Conservation (phyloP, 2,329 filamentous ascomycete genomes). For the Colletotrichum musicola region DNA sequence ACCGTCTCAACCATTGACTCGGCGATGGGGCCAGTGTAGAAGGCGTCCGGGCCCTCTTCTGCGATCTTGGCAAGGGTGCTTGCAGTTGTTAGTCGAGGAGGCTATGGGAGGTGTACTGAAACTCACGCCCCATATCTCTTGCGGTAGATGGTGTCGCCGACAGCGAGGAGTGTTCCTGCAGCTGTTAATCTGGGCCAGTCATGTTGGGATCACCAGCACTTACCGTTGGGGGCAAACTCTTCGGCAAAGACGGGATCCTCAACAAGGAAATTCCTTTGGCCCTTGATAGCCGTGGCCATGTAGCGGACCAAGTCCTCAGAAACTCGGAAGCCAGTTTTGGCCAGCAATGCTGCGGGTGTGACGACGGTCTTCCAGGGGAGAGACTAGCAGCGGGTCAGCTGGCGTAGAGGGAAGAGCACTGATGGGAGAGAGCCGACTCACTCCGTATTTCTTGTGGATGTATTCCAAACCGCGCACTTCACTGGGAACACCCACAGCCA, state of each 20-base stretch:
- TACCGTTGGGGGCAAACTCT: slow-evolving; percentile 87
- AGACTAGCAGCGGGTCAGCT: slow-evolving; percentile 46
- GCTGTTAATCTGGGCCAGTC: not conserved
- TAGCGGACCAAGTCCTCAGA: slow-evolving; percentile 81
- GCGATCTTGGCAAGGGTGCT: slow-evolving; percentile 82
- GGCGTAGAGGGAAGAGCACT: too few relatives aligned
- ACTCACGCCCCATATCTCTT: slow-evolving; percentile 77
- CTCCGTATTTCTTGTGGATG: slow-evolving; percentile 79
- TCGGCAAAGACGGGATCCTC: slow-evolving; percentile 84
- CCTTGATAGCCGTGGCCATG: slow-evolving; percentile 67
- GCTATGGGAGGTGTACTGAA: too few relatives aligned
- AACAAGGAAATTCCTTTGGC: slow-evolving; percentile 72
- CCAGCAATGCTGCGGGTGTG: slow-evolving; percentile 79
- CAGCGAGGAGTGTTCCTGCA: slow-evolving; percentile 70
- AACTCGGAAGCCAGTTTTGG: slow-evolving; percentile 79
- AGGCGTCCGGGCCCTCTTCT: slow-evolving; percentile 76
- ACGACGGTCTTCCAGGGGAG: slow-evolving; percentile 80
- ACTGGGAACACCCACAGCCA: slow-evolving; percentile 79
- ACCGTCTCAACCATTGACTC: slow-evolving; percentile 79
- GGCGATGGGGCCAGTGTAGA: slow-evolving; percentile 82
- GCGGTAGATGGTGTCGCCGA: slow-evolving; percentile 84
- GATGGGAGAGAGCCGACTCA: slow-evolving; percentile 46
- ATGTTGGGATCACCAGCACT: not conserved
- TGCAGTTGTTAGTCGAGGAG: not conserved
- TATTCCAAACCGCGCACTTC: slow-evolving; percentile 84